Conservation (phyloP, 2,329 filamentous ascomycete genomes). For the Pseudogymnoascus sp. region DNA sequence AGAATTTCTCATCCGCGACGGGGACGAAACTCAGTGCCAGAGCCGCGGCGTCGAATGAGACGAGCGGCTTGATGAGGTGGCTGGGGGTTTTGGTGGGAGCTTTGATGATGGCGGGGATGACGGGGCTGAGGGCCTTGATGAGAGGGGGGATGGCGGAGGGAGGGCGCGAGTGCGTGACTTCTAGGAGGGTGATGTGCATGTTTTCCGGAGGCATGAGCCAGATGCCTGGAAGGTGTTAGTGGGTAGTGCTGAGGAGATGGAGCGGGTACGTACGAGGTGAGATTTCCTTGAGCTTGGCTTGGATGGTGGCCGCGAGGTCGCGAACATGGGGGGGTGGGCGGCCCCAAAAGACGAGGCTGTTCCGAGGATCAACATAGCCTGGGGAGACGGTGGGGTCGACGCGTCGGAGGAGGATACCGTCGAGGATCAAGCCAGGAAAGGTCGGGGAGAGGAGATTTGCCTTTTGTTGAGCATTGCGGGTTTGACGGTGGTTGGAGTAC, state of each 20-base stretch:
- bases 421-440: slow-evolving; percentile 64
- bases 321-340: slow-evolving; percentile 66
- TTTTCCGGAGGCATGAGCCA: slow-evolving; percentile 77
- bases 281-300: slow-evolving; percentile 52
- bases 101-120: slow-evolving; percentile 47
- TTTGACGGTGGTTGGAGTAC: slow-evolving; percentile 65
- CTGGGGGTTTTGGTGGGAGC: slow-evolving; percentile 61
- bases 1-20: slow-evolving; percentile 58
- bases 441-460: slow-evolving; percentile 59
- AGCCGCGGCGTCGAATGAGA: slow-evolving; percentile 79
- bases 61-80: slow-evolving; percentile 68
- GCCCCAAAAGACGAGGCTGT: slow-evolving; percentile 85
- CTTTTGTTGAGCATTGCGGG: slow-evolving; percentile 67
- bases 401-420: slow-evolving; percentile 65
- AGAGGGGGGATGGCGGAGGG: slow-evolving; percentile 57
- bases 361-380: slow-evolving; percentile 62
- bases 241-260: background rate
- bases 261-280: slow-evolving; percentile 55
- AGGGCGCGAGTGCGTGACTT: slow-evolving; percentile 73
- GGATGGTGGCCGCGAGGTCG: slow-evolving; percentile 57
- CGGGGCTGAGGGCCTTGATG: slow-evolving; percentile 46
- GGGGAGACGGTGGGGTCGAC: slow-evolving; percentile 55
- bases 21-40: slow-evolving; percentile 83
- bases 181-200: slow-evolving; percentile 79
- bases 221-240: slow-evolving; percentile 44